Base-by-base conservation (phyloP, 2,329 filamentous ascomycete species). In the Ceratocystis albifundus region DNA sequence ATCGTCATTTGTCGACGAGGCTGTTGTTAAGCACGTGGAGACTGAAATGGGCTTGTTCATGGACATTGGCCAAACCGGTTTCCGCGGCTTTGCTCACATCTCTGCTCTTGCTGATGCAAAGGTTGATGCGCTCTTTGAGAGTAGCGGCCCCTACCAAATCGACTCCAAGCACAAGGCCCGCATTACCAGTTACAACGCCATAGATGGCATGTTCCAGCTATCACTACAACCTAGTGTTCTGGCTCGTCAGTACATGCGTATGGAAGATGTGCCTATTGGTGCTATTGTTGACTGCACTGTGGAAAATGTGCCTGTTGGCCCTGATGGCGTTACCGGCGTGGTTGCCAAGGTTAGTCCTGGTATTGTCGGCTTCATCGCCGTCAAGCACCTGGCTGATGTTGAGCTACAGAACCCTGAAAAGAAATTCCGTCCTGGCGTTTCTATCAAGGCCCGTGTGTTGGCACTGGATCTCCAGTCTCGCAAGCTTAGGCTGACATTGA, bases 1-100 rank as follows among this genome's bases (percentile, higher is more conserved):
- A 41, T 96, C 92, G 2, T 85, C 88, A 0, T 83, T 88, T 57
- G 78, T 96, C 30, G 86, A 93, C 61, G 83, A 88, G 70, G 90
- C 89, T 66, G 90, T 84, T 46, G 86, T 99, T 6, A 82, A 86
- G 65, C 88, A 88, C 70, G 90, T 96, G 2, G 88, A 95, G 70
- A 80, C 86, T 4, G 85, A 87, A 2, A 83, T 93, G 68, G 95
- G 94, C 65, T 79, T 96, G 1, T 96, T 95, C 71, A 81, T 91
- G 6, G 84, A 88, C 70, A 76, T 91, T 48, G 86, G 86, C 1
- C 70, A 77, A 17, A 69, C 75, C 3, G 90, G 86, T 36, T 79
- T 93, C 2, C 79, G 84, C n/a, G 90, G 90, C 8, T 99, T 96
- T 72, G 91, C 95, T 25, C 94, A 99, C 75, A 95, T 99, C 70